phyloP scores from a whole-genome alignment of 2,329 filamentous ascomycete species.

The Triangularia verruculosa region DNA sequence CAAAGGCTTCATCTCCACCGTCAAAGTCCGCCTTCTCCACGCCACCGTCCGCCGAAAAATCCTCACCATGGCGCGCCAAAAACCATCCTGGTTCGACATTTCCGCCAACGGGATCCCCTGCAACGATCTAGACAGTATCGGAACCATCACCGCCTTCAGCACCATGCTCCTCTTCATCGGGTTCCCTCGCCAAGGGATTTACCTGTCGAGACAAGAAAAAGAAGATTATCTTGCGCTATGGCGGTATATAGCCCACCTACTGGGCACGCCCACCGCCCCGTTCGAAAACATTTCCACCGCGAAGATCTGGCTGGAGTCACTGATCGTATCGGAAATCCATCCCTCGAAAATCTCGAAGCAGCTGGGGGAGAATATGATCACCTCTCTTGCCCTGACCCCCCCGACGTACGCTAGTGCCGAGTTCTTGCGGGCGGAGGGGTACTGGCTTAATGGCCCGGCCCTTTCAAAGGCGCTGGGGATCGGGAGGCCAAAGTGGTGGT shows the following conservation, averaged over 20 bases:
- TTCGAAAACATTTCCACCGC: slow-evolving; percentile 46
- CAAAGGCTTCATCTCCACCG: slow-evolving; percentile 60
- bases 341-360: slow-evolving; percentile 61
- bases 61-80: slow-evolving; percentile 49
- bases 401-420: slow-evolving; percentile 63
- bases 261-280: slow-evolving; percentile 61
- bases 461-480: slow-evolving; percentile 60
- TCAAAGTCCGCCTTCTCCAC: slow-evolving; percentile 68
- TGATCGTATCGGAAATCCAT: slow-evolving; percentile 63
- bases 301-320: slow-evolving; percentile 61
- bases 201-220: slow-evolving; percentile 58
- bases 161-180: slow-evolving; percentile 64
- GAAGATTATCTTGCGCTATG: slow-evolving; percentile 71
- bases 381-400: slow-evolving; percentile 61
- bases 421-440: slow-evolving; percentile 65
- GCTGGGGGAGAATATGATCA: slow-evolving; percentile 73
- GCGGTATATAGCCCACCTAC: slow-evolving; percentile 69
- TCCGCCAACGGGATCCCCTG: slow-evolving; percentile 62
- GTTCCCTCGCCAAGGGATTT: slow-evolving; percentile 71
- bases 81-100: slow-evolving; percentile 61
- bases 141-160: slow-evolving; percentile 69
- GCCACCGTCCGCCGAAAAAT: slow-evolving; percentile 65
- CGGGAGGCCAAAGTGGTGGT: slow-evolving; percentile 53
- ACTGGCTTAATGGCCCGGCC: slow-evolving; percentile 67
- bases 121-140: slow-evolving; percentile 72